Percentiles rank a stretch among this genome's conserved stretches.
phyloP scores from a whole-genome alignment of 108 stramenopile genomes.

The Phaeodactylum tricornutum region DNA sequence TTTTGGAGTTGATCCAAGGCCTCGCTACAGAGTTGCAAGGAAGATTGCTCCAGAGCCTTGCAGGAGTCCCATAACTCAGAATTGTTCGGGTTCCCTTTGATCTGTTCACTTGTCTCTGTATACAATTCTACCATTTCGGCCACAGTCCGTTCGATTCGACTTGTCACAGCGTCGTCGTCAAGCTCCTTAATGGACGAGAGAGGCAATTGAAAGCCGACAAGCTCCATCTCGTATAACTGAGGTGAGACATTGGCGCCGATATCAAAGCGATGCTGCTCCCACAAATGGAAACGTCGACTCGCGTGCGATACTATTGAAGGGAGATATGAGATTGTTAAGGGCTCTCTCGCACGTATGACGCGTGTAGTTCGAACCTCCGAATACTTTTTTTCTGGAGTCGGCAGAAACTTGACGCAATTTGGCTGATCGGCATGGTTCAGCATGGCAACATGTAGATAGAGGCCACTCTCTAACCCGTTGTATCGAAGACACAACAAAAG shows the following conservation, averaged over 20 bases:
- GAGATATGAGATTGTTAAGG: constrained; percentile 65
- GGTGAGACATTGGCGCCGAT: constrained; percentile 40
- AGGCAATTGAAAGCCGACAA: constrained; percentile 42
- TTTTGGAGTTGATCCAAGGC: constrained; percentile 40
- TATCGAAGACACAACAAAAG: constrained; percentile 59
- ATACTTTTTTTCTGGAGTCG: constrained; percentile 16
- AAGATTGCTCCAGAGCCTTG: constrained; percentile 47
- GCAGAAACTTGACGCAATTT: constrained; percentile 70
- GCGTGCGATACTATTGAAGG: constrained; percentile 62
- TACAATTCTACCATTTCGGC: constrained; percentile 48
- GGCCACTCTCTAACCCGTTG: constrained; percentile 72
- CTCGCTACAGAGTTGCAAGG: constrained; percentile 40
- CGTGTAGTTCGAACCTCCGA: constrained; percentile 76
- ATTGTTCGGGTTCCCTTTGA: constrained; percentile 1
- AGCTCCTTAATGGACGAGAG: constrained; percentile 22
- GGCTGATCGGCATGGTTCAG: constrained; percentile 69
- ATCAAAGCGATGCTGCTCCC: constrained; percentile 81
- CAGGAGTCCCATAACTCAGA: background rate
- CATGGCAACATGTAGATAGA: constrained; percentile 71
- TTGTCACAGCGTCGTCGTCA: constrained; percentile 25
- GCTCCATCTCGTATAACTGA: constrained; percentile 21
- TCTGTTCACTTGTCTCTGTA: background rate
- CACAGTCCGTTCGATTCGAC: constrained; percentile 51
- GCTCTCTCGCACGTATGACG: constrained; percentile 43
- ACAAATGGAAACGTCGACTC: constrained; percentile 43